Percentiles rank a stretch among this genome's conserved stretches.
Conservation (phyloP, 257 asterid genomes). For the Dorcoceras hygrometricum region DNA sequence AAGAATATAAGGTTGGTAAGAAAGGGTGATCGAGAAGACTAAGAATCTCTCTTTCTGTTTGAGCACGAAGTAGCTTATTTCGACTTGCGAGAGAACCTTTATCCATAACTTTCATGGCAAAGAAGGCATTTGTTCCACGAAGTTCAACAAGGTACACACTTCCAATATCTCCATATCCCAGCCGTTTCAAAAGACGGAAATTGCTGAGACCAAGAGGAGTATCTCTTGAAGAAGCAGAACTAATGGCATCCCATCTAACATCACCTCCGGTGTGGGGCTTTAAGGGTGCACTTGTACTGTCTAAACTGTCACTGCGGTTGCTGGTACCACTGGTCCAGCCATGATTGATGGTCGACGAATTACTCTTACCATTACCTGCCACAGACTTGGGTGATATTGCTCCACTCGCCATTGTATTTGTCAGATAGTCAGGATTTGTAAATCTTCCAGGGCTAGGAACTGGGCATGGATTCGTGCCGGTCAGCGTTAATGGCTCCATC, state of each 20-base stretch:
- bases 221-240: slow-evolving; percentile 48
- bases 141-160: slow-evolving; percentile 89
- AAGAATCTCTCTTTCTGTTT: slow-evolving; percentile 86
- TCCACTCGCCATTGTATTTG: slow-evolving; percentile 14
- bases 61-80: slow-evolving; percentile 76
- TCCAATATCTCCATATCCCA: slow-evolving; percentile 93
- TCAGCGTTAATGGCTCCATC: slow-evolving; percentile 17
- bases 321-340: slow-evolving; percentile 38
- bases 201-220: slow-evolving; percentile 62
- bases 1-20: slow-evolving; percentile 75
- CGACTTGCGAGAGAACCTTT: slow-evolving; percentile 79
- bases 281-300: slow-evolving; percentile 52
- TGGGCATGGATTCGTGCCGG: slow-evolving; percentile 21
- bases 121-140: slow-evolving; percentile 60
- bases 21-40: slow-evolving; percentile 91
- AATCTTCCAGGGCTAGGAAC: slow-evolving; percentile 28
- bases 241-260: slow-evolving; percentile 85
- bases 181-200: slow-evolving; percentile 74
- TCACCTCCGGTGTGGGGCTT: slow-evolving; percentile 95
- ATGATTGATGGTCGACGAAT: slow-evolving; percentile 26
- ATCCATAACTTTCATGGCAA: slow-evolving; percentile 98
- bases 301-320: slow-evolving; percentile 58
- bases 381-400: slow-evolving; percentile 29
- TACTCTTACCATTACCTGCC: slow-evolving; percentile 27
- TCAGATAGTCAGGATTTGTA: slow-evolving; percentile 18